Percentiles rank a stretch among this genome's conserved stretches.
These are phyloP conservation scores for Scenedesmus sp. DNA, from an alignment of 163 green algal genomes.

Conservation along the genomic window DNA sequence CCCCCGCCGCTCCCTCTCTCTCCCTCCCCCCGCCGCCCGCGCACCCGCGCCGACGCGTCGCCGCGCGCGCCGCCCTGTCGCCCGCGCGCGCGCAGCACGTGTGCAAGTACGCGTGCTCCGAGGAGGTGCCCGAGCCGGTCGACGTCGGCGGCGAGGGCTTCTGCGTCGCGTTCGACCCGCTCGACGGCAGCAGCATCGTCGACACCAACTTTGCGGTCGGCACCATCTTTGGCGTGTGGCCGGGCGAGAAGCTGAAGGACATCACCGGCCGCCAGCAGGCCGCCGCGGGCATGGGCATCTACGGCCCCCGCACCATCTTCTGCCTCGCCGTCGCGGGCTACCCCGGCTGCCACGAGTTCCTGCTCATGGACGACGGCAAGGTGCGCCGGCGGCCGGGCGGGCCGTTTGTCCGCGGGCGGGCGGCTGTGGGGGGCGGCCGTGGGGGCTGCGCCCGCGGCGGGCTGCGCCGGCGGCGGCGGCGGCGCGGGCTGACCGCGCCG, in stretches of 20 bases:
- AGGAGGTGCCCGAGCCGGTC: conserved; percentile 97
- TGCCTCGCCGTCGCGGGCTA: conserved; percentile 89
- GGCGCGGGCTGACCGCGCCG: too few species aligned
- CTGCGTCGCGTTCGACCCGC: conserved; percentile 94
- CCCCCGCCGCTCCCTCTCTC: background rate
- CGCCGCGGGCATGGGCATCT: conserved; percentile 91
- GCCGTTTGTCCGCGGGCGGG: too few species aligned
- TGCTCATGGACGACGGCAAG: conserved; percentile 95
- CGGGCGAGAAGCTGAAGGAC: conserved; percentile 63
- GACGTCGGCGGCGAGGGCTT: conserved; percentile 90
- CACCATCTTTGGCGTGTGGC: conserved; percentile 96
- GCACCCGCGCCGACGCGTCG: too few species aligned
- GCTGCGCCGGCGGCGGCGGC: too few species aligned
- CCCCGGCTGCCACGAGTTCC: conserved; percentile 94
- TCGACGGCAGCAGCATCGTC: conserved; percentile 94
- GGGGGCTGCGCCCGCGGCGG: too few species aligned
- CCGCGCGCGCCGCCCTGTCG: too few species aligned
- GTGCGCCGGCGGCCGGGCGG: too few species aligned
- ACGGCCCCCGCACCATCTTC: conserved; percentile 92
- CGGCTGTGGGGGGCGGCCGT: background rate
- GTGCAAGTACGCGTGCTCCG: conserved; percentile 91
- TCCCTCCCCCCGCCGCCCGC: background rate
- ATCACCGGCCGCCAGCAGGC: conserved; percentile 57
- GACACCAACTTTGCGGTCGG: conserved; percentile 97
- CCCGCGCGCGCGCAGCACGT: conserved; percentile 59